Evolutionary conservation across 1,139 yeast genomes (phyloP).

Genomic region (Debaryomyces subglobosus): DNA sequence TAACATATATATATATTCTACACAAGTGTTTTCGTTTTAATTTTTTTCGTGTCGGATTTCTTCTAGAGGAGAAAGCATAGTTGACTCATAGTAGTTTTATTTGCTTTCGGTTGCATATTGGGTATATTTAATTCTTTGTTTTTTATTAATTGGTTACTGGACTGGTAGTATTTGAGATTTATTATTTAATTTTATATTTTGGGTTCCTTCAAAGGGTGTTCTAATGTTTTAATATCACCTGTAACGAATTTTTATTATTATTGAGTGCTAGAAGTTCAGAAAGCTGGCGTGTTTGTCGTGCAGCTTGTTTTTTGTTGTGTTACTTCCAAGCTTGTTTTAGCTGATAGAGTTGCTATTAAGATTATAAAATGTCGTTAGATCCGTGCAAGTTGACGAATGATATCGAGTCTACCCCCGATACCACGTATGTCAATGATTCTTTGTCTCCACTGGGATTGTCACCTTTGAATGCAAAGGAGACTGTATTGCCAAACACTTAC

Average conservation of each 20-base stretch:
- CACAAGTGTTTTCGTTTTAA: neutral
- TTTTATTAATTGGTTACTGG: conserved; percentile 2
- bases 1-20: conserved; percentile 1
- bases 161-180: conserved; percentile 3
- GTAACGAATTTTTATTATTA: neutral
- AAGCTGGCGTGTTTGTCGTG: conserved; percentile 1
- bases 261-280: neutral
- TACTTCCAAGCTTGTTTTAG: neutral
- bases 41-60: conserved; percentile 4
- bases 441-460: conserved; percentile 3
- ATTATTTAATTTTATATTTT: conserved; percentile 1
- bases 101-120: conserved; percentile 3
- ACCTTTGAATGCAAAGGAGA: conserved; percentile 8
- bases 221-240: conserved; percentile 5
- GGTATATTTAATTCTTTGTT: conserved; percentile 5
- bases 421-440: conserved; percentile 5
- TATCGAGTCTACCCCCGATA: neutral
- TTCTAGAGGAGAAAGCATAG: conserved; percentile 2
- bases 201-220: conserved; percentile 6
- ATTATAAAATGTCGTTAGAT: neutral
- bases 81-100: conserved; percentile 1
- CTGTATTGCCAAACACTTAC: conserved; percentile 38
- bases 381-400: neutral
- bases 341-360: neutral
- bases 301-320: conserved; percentile 1